Conservation (phyloP, 1,284 basidiomycete genomes). For the Cryptococcus neoformans region DNA sequence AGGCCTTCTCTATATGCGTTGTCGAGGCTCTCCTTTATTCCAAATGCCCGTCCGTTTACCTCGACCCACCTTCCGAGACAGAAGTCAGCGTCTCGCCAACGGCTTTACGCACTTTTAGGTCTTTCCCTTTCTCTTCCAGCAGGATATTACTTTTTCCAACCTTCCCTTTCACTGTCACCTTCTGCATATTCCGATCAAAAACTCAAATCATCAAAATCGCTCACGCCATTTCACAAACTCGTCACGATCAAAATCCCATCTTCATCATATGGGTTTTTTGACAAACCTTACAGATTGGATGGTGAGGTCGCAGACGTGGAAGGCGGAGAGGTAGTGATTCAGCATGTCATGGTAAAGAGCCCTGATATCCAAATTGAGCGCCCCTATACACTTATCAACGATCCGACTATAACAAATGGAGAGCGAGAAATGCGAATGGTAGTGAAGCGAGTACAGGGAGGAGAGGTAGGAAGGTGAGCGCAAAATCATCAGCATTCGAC, state of each 20-base stretch:
- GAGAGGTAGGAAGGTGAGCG: conserved; percentile 47
- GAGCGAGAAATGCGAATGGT: conserved; percentile 39
- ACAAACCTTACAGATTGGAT: conserved; percentile 10
- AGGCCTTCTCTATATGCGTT: too few relatives aligned
- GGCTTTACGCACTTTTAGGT: conserved; percentile 8
- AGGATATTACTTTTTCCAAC: conserved; percentile 20
- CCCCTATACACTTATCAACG: conserved; percentile 47
- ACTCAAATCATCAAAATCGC: conserved; percentile 11
- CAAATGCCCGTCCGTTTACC: too few relatives aligned
- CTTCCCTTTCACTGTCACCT: conserved; percentile 22
- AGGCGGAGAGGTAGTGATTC: conserved; percentile 29
- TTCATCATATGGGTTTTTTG: conserved; percentile 3
- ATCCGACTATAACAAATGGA: conserved; percentile 11
- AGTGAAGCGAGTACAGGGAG: conserved; percentile 45
- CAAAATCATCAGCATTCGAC: too few relatives aligned
- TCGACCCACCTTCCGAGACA: too few relatives aligned
- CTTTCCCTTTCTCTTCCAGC: conserved; percentile 23
- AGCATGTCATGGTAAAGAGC: conserved; percentile 46
- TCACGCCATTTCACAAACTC: conserved; percentile 32
- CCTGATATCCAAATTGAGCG: conserved; percentile 47
- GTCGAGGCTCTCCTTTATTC: too few relatives aligned
- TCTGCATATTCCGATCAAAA: conserved; percentile 37
- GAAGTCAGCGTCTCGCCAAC: background rate
- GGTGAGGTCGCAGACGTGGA: conserved; percentile 7
- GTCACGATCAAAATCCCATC: conserved; percentile 24